Percentiles rank a stretch among this genome's conserved stretches.
Conservation (phyloP, 306 rosid genomes). For the Leucaena leucocephala region DNA sequence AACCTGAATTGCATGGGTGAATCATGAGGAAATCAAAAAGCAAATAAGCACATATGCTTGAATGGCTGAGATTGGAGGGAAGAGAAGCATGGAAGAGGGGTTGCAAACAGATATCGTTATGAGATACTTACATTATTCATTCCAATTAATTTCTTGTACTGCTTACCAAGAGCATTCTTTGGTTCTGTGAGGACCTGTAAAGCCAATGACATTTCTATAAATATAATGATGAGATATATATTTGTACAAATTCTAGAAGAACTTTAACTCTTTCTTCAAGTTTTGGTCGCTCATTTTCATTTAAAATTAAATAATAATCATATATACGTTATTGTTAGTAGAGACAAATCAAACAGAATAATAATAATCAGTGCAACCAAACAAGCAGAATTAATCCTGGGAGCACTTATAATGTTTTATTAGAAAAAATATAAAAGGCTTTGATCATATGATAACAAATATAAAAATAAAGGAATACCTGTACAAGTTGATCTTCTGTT, state of each 20-base stretch:
- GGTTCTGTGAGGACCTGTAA: constrained; percentile 91
- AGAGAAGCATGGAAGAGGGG: not conserved
- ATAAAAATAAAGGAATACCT: constrained; percentile 55
- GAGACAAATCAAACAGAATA: constrained; percentile 18
- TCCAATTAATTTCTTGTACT: constrained; percentile 87
- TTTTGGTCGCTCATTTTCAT: not conserved
- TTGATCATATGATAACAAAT: not conserved
- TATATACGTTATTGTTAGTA: not conserved
- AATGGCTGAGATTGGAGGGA: not conserved
- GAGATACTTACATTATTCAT: constrained; percentile 79
- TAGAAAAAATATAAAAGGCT: constrained; percentile 15
- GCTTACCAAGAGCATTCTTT: constrained; percentile 92
- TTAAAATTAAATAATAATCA: constrained; percentile 10
- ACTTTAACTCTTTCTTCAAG: constrained; percentile 21
- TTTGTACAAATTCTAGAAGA: not conserved
- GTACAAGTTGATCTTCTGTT: constrained; percentile 90
- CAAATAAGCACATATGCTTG: not conserved
- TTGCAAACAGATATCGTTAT: not conserved
- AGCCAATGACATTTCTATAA: constrained; percentile 29
- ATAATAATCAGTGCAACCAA: constrained; percentile 15
- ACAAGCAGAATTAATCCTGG: constrained; percentile 17
- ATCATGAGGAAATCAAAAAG: not conserved
- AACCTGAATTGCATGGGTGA: constrained; percentile 54
- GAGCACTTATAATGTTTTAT: constrained; percentile 2
- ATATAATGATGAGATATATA: constrained; percentile 21